Conservation (phyloP, 495 filamentous ascomycete genomes). For the Amniculicola lignicola region DNA sequence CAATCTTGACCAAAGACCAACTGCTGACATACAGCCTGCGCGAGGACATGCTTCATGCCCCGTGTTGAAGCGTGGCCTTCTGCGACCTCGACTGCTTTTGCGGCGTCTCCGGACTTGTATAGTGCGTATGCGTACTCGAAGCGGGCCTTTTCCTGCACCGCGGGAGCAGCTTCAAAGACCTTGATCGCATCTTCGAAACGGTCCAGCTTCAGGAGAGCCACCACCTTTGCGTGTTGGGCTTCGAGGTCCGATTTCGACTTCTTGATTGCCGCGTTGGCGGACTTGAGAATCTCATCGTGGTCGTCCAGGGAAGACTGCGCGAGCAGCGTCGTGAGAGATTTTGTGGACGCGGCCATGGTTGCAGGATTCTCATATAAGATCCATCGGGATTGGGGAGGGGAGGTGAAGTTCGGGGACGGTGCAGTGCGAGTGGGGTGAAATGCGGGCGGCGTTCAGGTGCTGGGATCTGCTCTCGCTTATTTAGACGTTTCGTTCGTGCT, state of each 20-base stretch:
- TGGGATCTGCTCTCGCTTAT: not conserved
- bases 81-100: constrained; percentile 62
- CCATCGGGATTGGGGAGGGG: constrained; percentile 6
- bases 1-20: not conserved
- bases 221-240: constrained; percentile 72
- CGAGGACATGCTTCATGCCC: constrained; percentile 77
- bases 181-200: constrained; percentile 86
- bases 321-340: constrained; percentile 57
- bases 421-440: no score
- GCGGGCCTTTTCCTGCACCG: constrained; percentile 60
- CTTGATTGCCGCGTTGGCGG: constrained; percentile 66
- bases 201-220: constrained; percentile 89
- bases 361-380: not conserved
- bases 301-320: constrained; percentile 64
- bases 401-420: not conserved
- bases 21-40: constrained; percentile 65
- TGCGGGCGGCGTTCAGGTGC: no score
- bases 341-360: constrained; percentile 41
- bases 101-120: constrained; percentile 78
- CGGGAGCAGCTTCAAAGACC: constrained; percentile 65
- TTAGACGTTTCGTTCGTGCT: not conserved
- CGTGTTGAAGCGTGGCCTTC: constrained; percentile 49
- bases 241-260: constrained; percentile 60
- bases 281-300: constrained; percentile 67
- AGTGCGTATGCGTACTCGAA: constrained; percentile 88